These are phyloP conservation scores for Annulohypoxylon moriforme DNA, from an alignment of 495 filamentous ascomycete genomes.

Conservation along the genomic window DNA sequence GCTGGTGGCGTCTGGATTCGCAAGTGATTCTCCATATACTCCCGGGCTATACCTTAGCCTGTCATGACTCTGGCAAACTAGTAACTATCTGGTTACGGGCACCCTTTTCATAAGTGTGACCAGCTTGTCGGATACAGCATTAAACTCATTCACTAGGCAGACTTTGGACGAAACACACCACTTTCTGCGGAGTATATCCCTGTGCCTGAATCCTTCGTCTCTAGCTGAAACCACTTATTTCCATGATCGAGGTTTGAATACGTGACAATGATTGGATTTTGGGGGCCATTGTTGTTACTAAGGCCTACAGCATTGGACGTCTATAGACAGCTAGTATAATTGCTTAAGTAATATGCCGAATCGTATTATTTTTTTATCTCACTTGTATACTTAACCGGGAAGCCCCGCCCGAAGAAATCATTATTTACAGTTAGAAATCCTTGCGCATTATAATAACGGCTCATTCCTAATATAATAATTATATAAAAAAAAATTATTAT, in stretches of 20 bases:
- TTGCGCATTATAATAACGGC: no score
- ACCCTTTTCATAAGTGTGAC: slow-evolving; percentile 4
- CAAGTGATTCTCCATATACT: slow-evolving; percentile 13
- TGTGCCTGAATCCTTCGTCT: slow-evolving; percentile 37
- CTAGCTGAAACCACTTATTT: slow-evolving; percentile 34
- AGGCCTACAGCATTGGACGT: background rate
- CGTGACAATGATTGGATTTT: slow-evolving; percentile 18
- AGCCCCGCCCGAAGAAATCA: no score
- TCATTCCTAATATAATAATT: no score
- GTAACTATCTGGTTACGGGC: slow-evolving; percentile 1
- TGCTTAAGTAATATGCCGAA: background rate
- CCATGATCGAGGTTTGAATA: slow-evolving; percentile 9
- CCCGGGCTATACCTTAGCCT: slow-evolving; percentile 14
- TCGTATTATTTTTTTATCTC: background rate
- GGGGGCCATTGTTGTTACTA: slow-evolving; percentile 20
- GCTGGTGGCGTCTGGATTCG: slow-evolving; percentile 12
- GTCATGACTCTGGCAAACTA: background rate
- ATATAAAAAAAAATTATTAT: no score
- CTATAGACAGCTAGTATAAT: background rate
- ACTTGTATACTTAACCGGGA: no score
- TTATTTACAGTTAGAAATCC: no score
- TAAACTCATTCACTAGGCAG: slow-evolving; percentile 1
- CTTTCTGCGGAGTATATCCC: slow-evolving; percentile 11
- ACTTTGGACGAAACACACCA: slow-evolving; percentile 18
- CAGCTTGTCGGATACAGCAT: background rate